A percentile compares a stretch with the other conserved stretches of the same genome.
Evolutionary conservation across 2,329 filamentous ascomycete species (phyloP).

Genomic region (Beauveria bassiana): DNA sequence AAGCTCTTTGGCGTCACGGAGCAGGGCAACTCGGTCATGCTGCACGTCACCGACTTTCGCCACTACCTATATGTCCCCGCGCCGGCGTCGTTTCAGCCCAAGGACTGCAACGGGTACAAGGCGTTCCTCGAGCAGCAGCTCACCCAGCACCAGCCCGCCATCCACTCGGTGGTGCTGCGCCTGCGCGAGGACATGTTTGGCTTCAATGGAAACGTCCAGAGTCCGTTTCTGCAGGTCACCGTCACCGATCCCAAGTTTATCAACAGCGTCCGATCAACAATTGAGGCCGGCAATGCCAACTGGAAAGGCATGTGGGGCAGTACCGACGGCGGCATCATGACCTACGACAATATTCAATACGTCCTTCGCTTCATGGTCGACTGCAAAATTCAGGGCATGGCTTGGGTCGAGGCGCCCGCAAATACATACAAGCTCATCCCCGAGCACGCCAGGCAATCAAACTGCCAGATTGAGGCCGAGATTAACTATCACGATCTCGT

Average conservation of each 20-base stretch:
- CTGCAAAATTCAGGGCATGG: conserved; percentile 89
- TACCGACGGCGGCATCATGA: conserved; percentile 64
- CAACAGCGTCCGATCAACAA: conserved; percentile 61
- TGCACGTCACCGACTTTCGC: conserved; percentile 92
- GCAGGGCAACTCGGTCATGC: conserved; percentile 78
- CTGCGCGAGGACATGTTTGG: conserved; percentile 88
- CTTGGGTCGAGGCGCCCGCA: conserved; percentile 83
- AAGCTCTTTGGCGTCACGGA: conserved; percentile 90
- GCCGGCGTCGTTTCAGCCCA: conserved; percentile 68
- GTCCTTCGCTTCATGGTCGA: conserved; percentile 97
- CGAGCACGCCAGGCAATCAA: conserved; percentile 65
- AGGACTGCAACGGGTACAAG: conserved; percentile 73
- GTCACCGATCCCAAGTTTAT: conserved; percentile 86
- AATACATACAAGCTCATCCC: conserved; percentile 65
- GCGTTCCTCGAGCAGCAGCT: conserved; percentile 72
- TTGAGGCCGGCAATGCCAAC: conserved; percentile 72
- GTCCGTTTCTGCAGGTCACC: conserved; percentile 86
- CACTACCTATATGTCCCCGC: conserved; percentile 95
- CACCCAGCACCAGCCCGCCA: conserved; percentile 63
- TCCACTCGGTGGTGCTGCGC: conserved; percentile 73
- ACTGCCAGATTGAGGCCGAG: conserved; percentile 91
- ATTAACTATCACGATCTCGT: conserved; percentile 78
- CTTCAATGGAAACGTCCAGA: conserved; percentile 88
- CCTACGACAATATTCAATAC: conserved; percentile 95
- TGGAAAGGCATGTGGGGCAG: conserved; percentile 86